Percentiles rank a stretch among this genome's conserved stretches.
Conservation (phyloP, 768 basidiomycete genomes). For the Russula sp. region DNA sequence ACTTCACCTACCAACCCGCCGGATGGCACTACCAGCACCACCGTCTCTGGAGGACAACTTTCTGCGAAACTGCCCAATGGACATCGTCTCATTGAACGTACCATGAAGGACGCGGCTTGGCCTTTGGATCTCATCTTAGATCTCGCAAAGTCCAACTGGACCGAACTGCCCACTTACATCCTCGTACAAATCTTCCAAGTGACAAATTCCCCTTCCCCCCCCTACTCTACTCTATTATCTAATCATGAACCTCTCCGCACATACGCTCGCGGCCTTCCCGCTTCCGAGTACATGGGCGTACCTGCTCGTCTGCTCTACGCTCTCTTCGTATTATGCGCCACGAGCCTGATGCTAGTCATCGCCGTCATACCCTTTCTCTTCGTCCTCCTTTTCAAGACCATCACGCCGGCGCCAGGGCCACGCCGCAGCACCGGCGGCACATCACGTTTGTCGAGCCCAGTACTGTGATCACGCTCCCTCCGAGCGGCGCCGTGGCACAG, state of each 20-base stretch:
- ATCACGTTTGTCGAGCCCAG: constrained; percentile 18
- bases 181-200: not conserved
- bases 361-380: constrained; percentile 11
- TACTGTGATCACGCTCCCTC: not conserved
- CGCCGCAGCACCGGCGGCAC: not conserved
- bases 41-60: no score
- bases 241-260: constrained; percentile 11
- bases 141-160: no score
- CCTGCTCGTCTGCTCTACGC: constrained; percentile 11
- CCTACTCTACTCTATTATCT: not conserved
- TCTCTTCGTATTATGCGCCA: constrained; percentile 15
- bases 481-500: not conserved
- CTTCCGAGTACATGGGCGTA: not conserved
- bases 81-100: no score
- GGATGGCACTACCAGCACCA: no score
- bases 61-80: no score
- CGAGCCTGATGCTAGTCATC: constrained; percentile 12
- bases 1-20: no score
- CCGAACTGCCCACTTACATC: not conserved
- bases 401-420: not conserved
- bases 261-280: not conserved
- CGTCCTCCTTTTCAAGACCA: constrained; percentile 7
- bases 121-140: no score
- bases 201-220: not conserved
- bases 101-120: no score